Conservation (phyloP, 1,139 yeast species). For the Scheffersomyces parashehatae region DNA sequence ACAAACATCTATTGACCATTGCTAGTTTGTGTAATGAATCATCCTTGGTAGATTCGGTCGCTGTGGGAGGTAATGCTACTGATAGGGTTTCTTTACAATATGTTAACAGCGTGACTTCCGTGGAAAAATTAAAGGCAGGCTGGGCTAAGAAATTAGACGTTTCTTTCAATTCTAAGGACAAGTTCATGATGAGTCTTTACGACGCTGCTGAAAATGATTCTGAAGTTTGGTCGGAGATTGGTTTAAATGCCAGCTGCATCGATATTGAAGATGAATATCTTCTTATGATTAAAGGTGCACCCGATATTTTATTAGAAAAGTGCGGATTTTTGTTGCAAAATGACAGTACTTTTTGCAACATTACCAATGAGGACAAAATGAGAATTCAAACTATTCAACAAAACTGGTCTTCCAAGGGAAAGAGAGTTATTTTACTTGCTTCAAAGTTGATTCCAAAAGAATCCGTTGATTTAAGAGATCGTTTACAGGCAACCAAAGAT, state of each 20-base stretch:
- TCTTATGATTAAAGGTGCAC: constrained; percentile 50
- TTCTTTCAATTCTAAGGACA: constrained; percentile 49
- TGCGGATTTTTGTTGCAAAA: constrained; percentile 25
- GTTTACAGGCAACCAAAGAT: constrained; percentile 7
- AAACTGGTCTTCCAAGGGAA: constrained; percentile 43
- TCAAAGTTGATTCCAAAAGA: constrained; percentile 21
- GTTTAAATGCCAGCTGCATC: constrained; percentile 9
- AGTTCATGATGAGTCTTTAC: constrained; percentile 44
- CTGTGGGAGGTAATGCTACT: constrained; percentile 49
- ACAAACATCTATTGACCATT: constrained; percentile 21
- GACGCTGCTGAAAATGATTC: constrained; percentile 11
- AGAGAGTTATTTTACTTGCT: constrained; percentile 47
- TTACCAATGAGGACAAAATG: constrained; percentile 14
- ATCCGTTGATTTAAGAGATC: constrained; percentile 7
- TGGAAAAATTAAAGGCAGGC: constrained; percentile 7
- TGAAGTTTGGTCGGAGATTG: constrained; percentile 11
- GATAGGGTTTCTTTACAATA: constrained; percentile 46
- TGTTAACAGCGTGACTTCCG: constrained; percentile 24
- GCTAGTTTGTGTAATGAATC: constrained; percentile 47
- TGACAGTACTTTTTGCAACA: constrained; percentile 10
- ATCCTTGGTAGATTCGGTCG: constrained; percentile 22
- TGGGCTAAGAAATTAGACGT: constrained; percentile 33
- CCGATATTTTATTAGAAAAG: constrained; percentile 42
- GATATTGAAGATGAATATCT: constrained; percentile 15
- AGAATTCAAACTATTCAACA: constrained; percentile 29